Evolutionary conservation across 805 yeast species (phyloP), one percentile per base, ranked within the genome.

Genomic region (Yamadazyma nakazawae): DNA sequence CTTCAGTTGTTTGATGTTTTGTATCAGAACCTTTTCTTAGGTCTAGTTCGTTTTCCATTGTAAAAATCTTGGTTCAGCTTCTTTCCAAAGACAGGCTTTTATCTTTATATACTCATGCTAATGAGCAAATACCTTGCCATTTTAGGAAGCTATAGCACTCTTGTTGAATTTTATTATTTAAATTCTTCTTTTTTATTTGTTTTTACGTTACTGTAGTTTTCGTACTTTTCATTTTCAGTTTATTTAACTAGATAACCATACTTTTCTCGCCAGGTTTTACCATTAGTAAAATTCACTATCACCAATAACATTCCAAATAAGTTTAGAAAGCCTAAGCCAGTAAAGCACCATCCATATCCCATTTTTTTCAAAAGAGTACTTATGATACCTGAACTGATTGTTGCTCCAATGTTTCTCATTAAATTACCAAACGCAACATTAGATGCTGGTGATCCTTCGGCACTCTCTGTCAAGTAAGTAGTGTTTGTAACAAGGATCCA

Each of bases 331-430:
- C 75, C 80, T n/a, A 77, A 55, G 0, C 80, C 81, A 0, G 80
- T 75, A 48, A 77, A 79, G 48, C 80, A 75, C 81, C 81, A 77
- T 0, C 81, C 81, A 46, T 63, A 64, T 0, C 81, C 81, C 75
- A 66, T 63, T 37, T 36, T 45, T n/a, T 46, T 24, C 2, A 60
- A 52, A 14, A 67, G 38, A 32, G 67, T 64, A 13, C 72, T 64
- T 13, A 78, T 66, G 5, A 76, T 61, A 0, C 70, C 76, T 0
- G 83, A 73, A 26, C 81, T 73, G 0, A 78, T 64, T 1, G 81
- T 80, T 1, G 84, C 84, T 0, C 80, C 79, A 2, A 70, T 54
- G 50, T 79, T 79, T 54, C 84, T 67, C 55, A 77, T 70, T 43
- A 76, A 62, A 49, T 79, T 79, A 1, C 79, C 79, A 39, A 79